A percentile compares a stretch with the other conserved stretches of the same genome.
Evolutionary conservation across 805 yeast species (phyloP).

Genomic region (Lipomyces japonicus): DNA sequence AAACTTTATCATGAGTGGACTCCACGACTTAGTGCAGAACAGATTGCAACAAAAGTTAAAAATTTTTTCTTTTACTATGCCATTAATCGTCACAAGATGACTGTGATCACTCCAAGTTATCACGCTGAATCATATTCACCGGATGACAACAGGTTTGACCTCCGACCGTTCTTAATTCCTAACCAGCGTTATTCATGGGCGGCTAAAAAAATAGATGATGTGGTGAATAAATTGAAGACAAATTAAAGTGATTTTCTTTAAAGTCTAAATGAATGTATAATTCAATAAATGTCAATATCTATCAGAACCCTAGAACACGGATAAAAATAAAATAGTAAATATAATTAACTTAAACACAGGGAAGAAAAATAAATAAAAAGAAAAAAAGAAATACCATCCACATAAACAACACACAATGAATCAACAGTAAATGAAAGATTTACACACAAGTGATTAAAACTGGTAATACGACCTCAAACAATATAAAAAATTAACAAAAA

Average conservation of each 20-base stretch:
- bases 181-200: constrained; percentile 90
- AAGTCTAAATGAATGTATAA: not conserved
- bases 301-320: not conserved
- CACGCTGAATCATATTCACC: constrained; percentile 99
- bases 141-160: constrained; percentile 93
- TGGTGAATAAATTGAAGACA: constrained; percentile 52
- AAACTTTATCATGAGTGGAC: constrained; percentile 91
- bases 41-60: constrained; percentile 89
- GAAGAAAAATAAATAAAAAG: not conserved
- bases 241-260: constrained; percentile 22
- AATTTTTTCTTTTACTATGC: constrained; percentile 91
- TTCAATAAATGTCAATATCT: not conserved
- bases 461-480: too few species aligned
- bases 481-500: not conserved
- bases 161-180: constrained; percentile 84
- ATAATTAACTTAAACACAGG: not conserved
- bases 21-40: constrained; percentile 72
- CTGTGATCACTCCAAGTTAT: constrained; percentile 94
- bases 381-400: not conserved
- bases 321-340: not conserved
- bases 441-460: too few species aligned
- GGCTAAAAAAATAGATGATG: constrained; percentile 76
- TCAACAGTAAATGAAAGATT: too few species aligned
- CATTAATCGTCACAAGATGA: constrained; percentile 93
- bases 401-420: too few species aligned